These are phyloP conservation scores for Apiotrichum domesticum DNA, from an alignment of 1,284 basidiomycete genomes.

Conservation along the genomic window DNA sequence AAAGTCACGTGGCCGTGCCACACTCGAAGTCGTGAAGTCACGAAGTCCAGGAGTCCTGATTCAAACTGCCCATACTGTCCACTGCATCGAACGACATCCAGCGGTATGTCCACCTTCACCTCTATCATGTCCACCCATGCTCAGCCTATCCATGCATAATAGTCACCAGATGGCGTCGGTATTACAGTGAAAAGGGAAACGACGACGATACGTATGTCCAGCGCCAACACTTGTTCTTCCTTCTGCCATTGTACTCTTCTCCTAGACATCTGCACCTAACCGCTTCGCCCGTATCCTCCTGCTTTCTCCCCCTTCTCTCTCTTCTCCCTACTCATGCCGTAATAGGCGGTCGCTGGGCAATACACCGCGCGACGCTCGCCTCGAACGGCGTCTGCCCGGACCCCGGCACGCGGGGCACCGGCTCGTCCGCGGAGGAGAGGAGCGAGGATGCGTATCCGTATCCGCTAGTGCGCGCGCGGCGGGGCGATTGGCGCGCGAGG, in stretches of 20 bases:
- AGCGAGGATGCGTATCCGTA: conserved; percentile 5
- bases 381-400: conserved; percentile 38
- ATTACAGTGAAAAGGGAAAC: too few relatives aligned
- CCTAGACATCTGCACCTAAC: neutral
- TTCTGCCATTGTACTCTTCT: too few relatives aligned
- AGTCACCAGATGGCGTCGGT: too few relatives aligned
- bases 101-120: too few relatives aligned
- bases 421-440: conserved; percentile 5
- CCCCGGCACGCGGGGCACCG: neutral
- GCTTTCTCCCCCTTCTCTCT: neutral
- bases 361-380: conserved; percentile 33
- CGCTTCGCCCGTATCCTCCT: neutral
- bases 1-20: neutral
- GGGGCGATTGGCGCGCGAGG: conserved; percentile 8
- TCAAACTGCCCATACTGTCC: too few relatives aligned
- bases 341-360: conserved; percentile 29
- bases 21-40: too few relatives aligned
- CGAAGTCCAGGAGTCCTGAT: too few relatives aligned
- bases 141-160: too few relatives aligned
- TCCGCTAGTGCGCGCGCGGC: conserved; percentile 1
- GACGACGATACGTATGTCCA: too few relatives aligned
- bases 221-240: too few relatives aligned
- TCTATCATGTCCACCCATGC: too few relatives aligned
- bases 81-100: too few relatives aligned
- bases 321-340: neutral